Conservation (phyloP, 257 asterid genomes). For the Solanum peruvianum region DNA sequence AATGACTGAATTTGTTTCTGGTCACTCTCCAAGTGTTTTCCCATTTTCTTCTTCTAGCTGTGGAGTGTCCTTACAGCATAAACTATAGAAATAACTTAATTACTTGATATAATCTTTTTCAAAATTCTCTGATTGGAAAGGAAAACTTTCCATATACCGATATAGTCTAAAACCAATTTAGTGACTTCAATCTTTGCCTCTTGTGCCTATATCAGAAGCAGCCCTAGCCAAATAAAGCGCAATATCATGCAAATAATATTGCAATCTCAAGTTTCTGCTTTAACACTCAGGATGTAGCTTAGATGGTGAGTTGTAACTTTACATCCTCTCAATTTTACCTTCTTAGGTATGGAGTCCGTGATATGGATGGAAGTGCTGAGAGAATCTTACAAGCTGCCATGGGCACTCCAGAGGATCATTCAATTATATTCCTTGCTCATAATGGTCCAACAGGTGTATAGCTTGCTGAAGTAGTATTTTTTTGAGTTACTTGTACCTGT, state of each 20-base stretch:
- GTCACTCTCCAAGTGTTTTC: not conserved
- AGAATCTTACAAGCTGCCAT: slow-evolving; percentile 56
- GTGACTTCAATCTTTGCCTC: not conserved
- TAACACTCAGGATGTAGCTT: not conserved
- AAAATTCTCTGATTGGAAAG: not conserved
- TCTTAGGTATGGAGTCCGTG: slow-evolving; percentile 54
- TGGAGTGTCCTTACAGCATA: not conserved
- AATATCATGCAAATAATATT: not conserved
- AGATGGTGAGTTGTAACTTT: not conserved
- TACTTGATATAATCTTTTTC: not conserved
- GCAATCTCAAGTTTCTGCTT: not conserved
- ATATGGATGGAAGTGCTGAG: slow-evolving; percentile 63
- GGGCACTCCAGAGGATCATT: slow-evolving; percentile 61
- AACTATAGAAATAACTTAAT: not conserved
- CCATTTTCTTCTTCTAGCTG: not conserved
- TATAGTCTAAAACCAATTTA: not conserved
- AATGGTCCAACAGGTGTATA: slow-evolving; percentile 82
- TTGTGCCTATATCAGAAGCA: not conserved
- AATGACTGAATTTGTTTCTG: not conserved
- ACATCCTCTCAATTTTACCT: slow-evolving; percentile 1
- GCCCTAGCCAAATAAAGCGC: not conserved
- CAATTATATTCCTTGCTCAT: slow-evolving; percentile 78
- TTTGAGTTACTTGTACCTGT: not conserved
- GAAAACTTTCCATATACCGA: not conserved
- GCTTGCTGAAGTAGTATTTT: not conserved